A percentile compares a stretch with the other conserved stretches of the same genome.
Conservation (phyloP, 2,329 filamentous ascomycete species). For the Beauveria bassiana region DNA sequence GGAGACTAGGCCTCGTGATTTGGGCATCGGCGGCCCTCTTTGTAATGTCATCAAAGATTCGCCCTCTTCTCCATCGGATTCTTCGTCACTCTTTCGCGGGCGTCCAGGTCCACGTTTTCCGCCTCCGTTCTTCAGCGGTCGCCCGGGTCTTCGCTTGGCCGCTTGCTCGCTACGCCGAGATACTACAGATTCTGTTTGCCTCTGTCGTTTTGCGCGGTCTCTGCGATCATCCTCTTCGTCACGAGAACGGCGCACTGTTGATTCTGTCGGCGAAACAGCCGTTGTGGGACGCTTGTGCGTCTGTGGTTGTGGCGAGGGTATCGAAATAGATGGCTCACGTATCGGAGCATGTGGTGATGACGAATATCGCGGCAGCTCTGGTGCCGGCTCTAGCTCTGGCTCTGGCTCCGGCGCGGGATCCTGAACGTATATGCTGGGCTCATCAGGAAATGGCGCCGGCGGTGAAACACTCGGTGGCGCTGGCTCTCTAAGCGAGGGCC, state of each 20-base stretch:
- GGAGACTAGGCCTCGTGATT: constrained; percentile 39
- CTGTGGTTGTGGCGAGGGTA: background rate
- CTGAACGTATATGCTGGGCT: background rate
- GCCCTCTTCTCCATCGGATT: constrained; percentile 23
- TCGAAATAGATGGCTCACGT: background rate
- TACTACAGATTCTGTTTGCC: constrained; percentile 4
- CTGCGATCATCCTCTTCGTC: background rate
- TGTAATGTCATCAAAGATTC: constrained; percentile 34
- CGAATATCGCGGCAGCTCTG: background rate
- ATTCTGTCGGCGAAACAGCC: background rate
- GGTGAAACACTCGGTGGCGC: background rate
- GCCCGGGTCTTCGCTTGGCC: constrained; percentile 8
- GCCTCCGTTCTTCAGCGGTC: constrained; percentile 9
- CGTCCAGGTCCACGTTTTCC: constrained; percentile 5
- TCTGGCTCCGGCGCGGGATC: constrained; percentile 14
- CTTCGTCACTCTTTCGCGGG: constrained; percentile 3
- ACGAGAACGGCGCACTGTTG: background rate
- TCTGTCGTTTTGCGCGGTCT: background rate
- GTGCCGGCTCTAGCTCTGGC: background rate
- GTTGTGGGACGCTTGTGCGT: constrained; percentile 1
- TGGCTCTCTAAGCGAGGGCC: background rate
- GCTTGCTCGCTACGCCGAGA: background rate
- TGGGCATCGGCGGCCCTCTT: constrained; percentile 41
- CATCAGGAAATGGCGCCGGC: background rate
- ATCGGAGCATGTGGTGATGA: background rate